Base-by-base conservation (phyloP, 192 early-diverging fungal genomes). In the Backusella mclennaniae region DNA sequence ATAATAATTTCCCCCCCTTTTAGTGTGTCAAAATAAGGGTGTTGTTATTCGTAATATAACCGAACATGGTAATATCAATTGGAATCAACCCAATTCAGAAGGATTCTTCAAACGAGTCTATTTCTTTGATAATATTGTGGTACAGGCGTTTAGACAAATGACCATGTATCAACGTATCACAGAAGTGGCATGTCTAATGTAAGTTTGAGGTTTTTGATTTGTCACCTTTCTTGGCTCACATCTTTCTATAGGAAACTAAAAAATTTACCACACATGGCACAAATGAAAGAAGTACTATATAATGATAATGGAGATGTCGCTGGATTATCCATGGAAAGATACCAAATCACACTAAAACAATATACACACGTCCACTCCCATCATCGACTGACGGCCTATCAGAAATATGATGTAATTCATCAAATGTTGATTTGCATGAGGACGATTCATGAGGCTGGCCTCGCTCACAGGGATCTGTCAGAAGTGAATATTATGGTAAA, bases 401-500 rank as follows among this genome's bases (percentile, higher is more conserved):
- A 90, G 75, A 90, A 90, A 69, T 84, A 84, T 38, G 75, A 78
- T 17, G 76, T 90, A 0, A 84, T 89, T 36, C 78, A 73, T 23
- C 85, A 89, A 36, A 88, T 89, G 86, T 46, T 90, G 1, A 66
- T 80, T 21, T 87, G 85, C 26, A 85, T 90, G 77, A 79, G 83
- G 69, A 82, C 78, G 0, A 86, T 90, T 59, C 88, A 89, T 59
- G 67, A 78, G 5, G 82, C 84, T 14, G 88, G 89, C 8, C 80
- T 90, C 6, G 88, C 89, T 6, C 89, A 90, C 75, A 77, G 89
- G 15, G 88, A 90, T 74, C 71, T 90, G 17, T 85, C 84, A 19
- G 88, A 90, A 71, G 88, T 90, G 21, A 90, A 89, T 36, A 88
- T 88, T 68, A 90, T 90, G 88, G 85, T 90, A 35, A 82, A 85